phyloP scores from a whole-genome alignment of 179 eudicot species.

The Carnegiea gigantea region DNA sequence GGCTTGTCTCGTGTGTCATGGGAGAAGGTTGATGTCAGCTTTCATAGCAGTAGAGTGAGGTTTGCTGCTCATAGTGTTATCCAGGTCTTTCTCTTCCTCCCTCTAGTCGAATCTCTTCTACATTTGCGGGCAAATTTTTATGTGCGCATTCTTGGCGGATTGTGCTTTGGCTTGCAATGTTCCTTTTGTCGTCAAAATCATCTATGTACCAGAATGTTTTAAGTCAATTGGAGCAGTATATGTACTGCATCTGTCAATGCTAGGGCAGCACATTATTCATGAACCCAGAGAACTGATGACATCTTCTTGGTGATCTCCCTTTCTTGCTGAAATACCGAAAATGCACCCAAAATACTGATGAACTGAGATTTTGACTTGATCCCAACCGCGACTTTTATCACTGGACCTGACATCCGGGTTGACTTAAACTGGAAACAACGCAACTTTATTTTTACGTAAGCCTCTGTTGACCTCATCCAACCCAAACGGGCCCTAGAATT shows the following conservation, averaged over 20 bases:
- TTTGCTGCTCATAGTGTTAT: slow-evolving; percentile 95
- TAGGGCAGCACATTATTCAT: background rate
- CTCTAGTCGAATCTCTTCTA: background rate
- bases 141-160: background rate
- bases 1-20: slow-evolving; percentile 83
- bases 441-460: too few species aligned
- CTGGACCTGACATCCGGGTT: background rate
- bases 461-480: too few species aligned
- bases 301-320: background rate
- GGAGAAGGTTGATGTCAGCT: slow-evolving; percentile 98
- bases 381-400: too few species aligned
- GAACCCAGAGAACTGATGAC: background rate
- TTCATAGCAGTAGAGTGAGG: slow-evolving; percentile 68
- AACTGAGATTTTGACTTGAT: background rate
- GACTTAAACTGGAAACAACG: too few species aligned
- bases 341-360: background rate
- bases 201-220: background rate
- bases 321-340: background rate
- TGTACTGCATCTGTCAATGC: background rate
- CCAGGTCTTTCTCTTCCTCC: slow-evolving; percentile 55
- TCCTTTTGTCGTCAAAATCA: background rate
- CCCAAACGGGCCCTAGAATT: too few species aligned
- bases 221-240: background rate
- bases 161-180: background rate
- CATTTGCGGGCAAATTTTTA: background rate